Evolutionary conservation across 2,329 filamentous ascomycete genomes (phyloP).

Genomic region (Fonsecaea monophora): DNA sequence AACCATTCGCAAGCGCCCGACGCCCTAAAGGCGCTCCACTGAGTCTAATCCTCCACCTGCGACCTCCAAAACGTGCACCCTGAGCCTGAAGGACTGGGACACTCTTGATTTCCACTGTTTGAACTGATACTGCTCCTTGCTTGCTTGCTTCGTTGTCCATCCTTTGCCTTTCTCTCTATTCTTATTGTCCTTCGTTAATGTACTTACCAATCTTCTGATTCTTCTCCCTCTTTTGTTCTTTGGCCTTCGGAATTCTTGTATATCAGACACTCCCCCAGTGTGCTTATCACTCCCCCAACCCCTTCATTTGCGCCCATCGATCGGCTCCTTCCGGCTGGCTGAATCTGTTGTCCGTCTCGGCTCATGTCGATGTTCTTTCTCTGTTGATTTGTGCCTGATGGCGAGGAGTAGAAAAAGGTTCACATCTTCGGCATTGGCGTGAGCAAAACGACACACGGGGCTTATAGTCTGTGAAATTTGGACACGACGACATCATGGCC

Average conservation of each 20-base stretch:
- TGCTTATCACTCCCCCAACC: background rate
- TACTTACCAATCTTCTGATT: conserved; percentile 9
- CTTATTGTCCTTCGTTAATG: conserved; percentile 28
- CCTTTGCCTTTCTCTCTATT: conserved; percentile 16
- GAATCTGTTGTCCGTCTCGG: conserved; percentile 8
- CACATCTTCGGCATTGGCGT: conserved; percentile 18
- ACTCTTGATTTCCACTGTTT: conserved; percentile 21
- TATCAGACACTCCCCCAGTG: background rate
- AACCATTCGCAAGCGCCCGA: conserved; percentile 7
- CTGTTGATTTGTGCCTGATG: conserved; percentile 21
- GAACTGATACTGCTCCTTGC: conserved; percentile 6
- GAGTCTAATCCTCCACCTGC: conserved; percentile 1
- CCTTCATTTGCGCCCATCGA: conserved; percentile 6
- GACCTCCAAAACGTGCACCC: conserved; percentile 11
- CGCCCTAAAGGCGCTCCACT: conserved; percentile 6
- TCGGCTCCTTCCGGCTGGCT: conserved; percentile 19
- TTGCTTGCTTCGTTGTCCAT: conserved; percentile 10
- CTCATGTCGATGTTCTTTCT: conserved; percentile 8
- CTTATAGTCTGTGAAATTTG: background rate
- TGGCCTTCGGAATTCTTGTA: background rate
- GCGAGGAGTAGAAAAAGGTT: conserved; percentile 22
- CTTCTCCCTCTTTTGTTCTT: background rate
- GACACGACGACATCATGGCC: background rate
- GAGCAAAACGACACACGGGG: conserved; percentile 11
- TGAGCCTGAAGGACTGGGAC: conserved; percentile 9